These are phyloP conservation scores for Cladosporium sp. DNA, from an alignment of 2,329 filamentous ascomycete species.

Conservation along the genomic window DNA sequence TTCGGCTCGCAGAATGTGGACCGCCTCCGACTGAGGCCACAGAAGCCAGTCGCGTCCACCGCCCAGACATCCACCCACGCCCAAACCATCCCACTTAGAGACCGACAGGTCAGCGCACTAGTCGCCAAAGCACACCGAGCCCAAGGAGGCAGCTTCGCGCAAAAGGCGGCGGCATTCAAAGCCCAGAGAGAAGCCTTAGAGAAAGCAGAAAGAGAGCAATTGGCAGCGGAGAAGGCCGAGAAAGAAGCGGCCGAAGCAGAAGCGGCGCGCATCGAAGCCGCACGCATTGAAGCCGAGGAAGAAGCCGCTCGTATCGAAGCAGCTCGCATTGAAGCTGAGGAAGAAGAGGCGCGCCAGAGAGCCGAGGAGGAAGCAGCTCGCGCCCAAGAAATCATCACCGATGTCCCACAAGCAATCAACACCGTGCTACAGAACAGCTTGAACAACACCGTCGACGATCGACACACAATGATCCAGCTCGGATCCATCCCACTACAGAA, in stretches of 20 bases:
- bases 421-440: neutral
- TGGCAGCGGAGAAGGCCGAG: conserved; percentile 3
- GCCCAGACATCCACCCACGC: neutral
- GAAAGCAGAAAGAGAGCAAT: conserved; percentile 9
- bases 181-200: conserved; percentile 14
- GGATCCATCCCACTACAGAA: conserved; percentile 9
- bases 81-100: neutral
- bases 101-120: conserved; percentile 9
- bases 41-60: neutral
- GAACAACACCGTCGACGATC: neutral
- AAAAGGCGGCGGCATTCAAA: neutral
- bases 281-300: conserved; percentile 10
- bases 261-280: conserved; percentile 5
- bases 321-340: neutral
- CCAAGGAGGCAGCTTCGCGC: conserved; percentile 8
- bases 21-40: neutral
- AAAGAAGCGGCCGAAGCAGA: conserved; percentile 16
- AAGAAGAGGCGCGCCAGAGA: conserved; percentile 14
- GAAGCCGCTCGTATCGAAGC: conserved; percentile 15
- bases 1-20: neutral
- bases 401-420: neutral
- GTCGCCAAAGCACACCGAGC: conserved; percentile 3
- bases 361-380: conserved; percentile 20
- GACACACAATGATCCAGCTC: neutral
- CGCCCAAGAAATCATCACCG: neutral